Evolutionary conservation across 1,284 basidiomycete genomes (phyloP), one percentile per base, ranked within the genome.

Genomic region (Mycena sp.): DNA sequence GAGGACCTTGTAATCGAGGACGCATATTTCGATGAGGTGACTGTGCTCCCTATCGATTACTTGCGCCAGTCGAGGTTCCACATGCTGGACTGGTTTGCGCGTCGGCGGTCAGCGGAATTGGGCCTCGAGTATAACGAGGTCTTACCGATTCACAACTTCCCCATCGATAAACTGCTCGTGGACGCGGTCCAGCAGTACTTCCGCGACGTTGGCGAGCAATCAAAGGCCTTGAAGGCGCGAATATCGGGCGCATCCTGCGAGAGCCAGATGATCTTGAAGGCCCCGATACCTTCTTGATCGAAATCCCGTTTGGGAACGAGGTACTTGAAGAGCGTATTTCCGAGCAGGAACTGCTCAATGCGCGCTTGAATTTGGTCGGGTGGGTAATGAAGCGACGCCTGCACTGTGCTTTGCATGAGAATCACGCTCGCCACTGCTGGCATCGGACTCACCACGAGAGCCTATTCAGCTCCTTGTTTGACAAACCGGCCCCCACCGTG

Each of bases 111-210:
- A 2, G 7, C 7, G 7, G 30, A 17, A 4, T 17, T 57, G 26
- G 35, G 26, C 10, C 9, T 35, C 2, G 25, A 19, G 19, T 37
- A 49, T 30, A 14, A 6, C 23, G 32, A 45, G 19, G n/a, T n/a
- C 17, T 50, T 25, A 28, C 32, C 21, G 3, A 32, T 56, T 12
- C 56, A 58, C 12, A 30, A 40, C 16, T 49, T 57, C 45, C 44
- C 56, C 44, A 32, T 48, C n/a, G 56, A 50, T 10, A 46, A 58
- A 21, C 2, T 49, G 7, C 44, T 57, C 4, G 44, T 35, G 12
- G 55, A 57, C 23, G 32, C 44, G 2, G 26, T 48, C 10, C 44
- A 46, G 28, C 54, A 56, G 25, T 56, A 56, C 16, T 46, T 56
- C 17, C 9, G 19, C 2, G 54, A 56, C 30, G 40, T 56, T 5